Percentiles rank a stretch among this genome's conserved stretches.
Conservation (phyloP, 1,284 basidiomycete genomes). For the Lentinus polychrous region DNA sequence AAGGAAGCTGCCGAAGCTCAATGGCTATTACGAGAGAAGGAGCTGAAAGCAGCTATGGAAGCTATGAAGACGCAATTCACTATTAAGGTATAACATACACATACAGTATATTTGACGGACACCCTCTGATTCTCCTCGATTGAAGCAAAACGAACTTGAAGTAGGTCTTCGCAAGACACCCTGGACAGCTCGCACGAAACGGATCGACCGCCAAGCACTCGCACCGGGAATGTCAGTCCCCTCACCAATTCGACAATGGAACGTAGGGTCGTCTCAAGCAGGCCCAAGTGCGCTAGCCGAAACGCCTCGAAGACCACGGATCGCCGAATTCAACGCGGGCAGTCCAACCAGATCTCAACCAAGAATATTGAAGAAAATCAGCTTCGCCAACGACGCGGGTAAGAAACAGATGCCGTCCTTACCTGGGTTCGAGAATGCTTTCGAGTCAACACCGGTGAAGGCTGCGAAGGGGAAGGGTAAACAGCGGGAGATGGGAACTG, state of each 20-base stretch:
- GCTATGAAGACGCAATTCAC: conserved; percentile 59
- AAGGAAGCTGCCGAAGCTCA: conserved; percentile 55
- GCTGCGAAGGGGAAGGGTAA: conserved; percentile 19
- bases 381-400: not conserved
- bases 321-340: conserved; percentile 16
- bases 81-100: conserved; percentile 48
- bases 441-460: conserved; percentile 14
- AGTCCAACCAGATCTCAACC: conserved; percentile 1
- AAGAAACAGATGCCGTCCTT: conserved; percentile 9
- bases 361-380: no score
- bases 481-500: conserved; percentile 7
- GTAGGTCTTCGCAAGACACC: conserved; percentile 45
- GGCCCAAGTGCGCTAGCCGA: conserved; percentile 27
- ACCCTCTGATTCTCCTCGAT: conserved; percentile 7
- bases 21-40: conserved; percentile 46
- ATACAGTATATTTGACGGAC: not conserved
- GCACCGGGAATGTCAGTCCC: conserved; percentile 33
- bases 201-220: conserved; percentile 28
- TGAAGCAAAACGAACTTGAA: conserved; percentile 69
- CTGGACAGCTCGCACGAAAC: conserved; percentile 35
- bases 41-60: conserved; percentile 62
- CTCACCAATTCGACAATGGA: conserved; percentile 35
- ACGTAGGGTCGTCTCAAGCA: conserved; percentile 14
- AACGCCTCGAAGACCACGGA: conserved; percentile 32
- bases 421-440: conserved; percentile 31